Evolutionary conservation across 805 yeast species (phyloP).

Genomic region (Starmerella scarabaei): DNA sequence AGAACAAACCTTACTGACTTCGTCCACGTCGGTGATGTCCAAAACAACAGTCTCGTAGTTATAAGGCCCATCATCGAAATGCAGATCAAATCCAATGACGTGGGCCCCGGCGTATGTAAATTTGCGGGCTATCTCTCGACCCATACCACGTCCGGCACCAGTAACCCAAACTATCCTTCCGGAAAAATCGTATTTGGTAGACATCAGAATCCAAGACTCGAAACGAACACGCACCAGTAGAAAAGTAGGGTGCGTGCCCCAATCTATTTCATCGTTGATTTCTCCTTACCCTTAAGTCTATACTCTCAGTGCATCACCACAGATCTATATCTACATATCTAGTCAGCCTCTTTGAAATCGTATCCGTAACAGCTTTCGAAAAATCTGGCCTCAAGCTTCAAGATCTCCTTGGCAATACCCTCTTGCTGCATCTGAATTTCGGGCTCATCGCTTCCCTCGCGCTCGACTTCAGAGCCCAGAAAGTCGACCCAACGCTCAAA

Average conservation of each 20-base stretch:
- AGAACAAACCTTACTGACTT: background rate
- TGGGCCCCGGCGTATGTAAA: conserved; percentile 8
- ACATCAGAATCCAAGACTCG: no score
- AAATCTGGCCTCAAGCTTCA: conserved; percentile 9
- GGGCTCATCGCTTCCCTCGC: conserved; percentile 1
- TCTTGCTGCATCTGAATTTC: background rate
- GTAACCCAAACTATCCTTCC: conserved; percentile 8
- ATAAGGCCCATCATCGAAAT: conserved; percentile 3
- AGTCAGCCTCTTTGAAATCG: no score
- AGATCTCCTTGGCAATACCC: background rate
- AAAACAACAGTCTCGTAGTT: conserved; percentile 1
- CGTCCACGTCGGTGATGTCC: conserved; percentile 3
- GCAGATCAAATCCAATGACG: conserved; percentile 10
- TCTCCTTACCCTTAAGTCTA: no score
- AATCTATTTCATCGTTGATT: background rate
- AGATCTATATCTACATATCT: no score
- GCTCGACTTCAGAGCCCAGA: conserved; percentile 11
- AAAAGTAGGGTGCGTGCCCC: no score
- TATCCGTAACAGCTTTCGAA: conserved; percentile 12
- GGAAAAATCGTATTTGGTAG: conserved; percentile 5
- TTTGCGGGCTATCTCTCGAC: conserved; percentile 4
- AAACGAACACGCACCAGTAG: no score
- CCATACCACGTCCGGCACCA: conserved; percentile 15
- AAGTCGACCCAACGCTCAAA: conserved; percentile 14
- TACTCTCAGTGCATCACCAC: no score